Conservation (phyloP, 2,329 filamentous ascomycete species). For the Exophiala oligosperma region DNA sequence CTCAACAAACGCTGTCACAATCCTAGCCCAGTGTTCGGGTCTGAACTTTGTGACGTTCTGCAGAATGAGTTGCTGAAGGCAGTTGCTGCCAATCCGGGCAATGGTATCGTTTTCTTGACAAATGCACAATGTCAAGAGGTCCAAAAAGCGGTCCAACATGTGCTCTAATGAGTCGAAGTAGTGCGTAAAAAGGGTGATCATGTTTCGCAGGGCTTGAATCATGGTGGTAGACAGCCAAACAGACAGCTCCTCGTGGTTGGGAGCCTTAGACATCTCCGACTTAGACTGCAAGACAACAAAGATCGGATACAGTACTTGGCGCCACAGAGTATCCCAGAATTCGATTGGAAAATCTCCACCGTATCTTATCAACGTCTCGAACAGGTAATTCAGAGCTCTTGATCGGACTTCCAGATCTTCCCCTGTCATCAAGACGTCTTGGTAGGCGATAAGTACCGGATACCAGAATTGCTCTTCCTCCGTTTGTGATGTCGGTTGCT, state of each 20-base stretch:
- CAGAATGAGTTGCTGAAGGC: slow-evolving; percentile 90
- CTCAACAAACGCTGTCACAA: slow-evolving; percentile 93
- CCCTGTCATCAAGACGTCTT: slow-evolving; percentile 98
- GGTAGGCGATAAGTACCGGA: slow-evolving; percentile 94
- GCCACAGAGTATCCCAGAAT: slow-evolving; percentile 98
- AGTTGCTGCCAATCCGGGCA: slow-evolving; percentile 96
- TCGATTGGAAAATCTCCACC: slow-evolving; percentile 88
- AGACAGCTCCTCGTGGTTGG: slow-evolving; percentile 94
- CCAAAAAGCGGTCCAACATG: slow-evolving; percentile 97
- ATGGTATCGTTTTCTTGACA: slow-evolving; percentile 99
- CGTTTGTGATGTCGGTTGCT: slow-evolving; percentile 74
- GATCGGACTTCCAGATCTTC: slow-evolving; percentile 96
- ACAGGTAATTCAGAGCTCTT: slow-evolving; percentile 88
- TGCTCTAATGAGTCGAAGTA: slow-evolving; percentile 96
- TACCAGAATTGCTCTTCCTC: slow-evolving; percentile 99
- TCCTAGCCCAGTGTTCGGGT: slow-evolving; percentile 84
- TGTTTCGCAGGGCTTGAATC: slow-evolving; percentile 96
- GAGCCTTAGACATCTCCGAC: slow-evolving; percentile 91
- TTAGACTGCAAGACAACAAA: slow-evolving; percentile 97
- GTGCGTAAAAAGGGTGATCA: slow-evolving; percentile 98
- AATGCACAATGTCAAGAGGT: slow-evolving; percentile 91
- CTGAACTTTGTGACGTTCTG: slow-evolving; percentile 95
- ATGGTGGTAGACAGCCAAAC: slow-evolving; percentile 99
- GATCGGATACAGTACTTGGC: slow-evolving; percentile 94
- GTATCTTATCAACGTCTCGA: slow-evolving; percentile 86